phyloP scores from a whole-genome alignment of 2,329 filamentous ascomycete species.

The Moelleriella libera region DNA sequence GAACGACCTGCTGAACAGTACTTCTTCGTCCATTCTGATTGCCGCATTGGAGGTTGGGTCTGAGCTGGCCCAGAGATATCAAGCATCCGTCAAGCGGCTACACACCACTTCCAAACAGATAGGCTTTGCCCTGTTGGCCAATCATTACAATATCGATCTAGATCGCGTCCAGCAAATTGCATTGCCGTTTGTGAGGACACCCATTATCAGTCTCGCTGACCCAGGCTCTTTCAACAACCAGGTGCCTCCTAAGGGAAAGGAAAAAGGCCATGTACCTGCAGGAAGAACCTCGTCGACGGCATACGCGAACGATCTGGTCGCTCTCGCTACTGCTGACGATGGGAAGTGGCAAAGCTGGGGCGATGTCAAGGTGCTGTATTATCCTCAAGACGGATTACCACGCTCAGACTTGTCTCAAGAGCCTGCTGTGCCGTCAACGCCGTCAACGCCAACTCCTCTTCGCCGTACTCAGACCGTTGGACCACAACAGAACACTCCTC shows the following conservation, averaged over 20 bases:
- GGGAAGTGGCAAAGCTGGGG: slow-evolving; percentile 64
- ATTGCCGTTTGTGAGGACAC: slow-evolving; percentile 65
- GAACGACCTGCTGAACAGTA: slow-evolving; percentile 79
- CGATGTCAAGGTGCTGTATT: slow-evolving; percentile 69
- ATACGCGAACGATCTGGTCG: slow-evolving; percentile 73
- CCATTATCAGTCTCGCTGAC: slow-evolving; percentile 36
- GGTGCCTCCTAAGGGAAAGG: slow-evolving; percentile 60
- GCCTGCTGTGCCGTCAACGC: slow-evolving; percentile 28
- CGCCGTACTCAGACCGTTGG: slow-evolving; percentile 50
- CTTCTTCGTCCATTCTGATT: slow-evolving; percentile 64
- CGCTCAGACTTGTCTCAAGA: slow-evolving; percentile 9
- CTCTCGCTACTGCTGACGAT: slow-evolving; percentile 50
- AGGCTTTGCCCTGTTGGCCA: slow-evolving; percentile 60
- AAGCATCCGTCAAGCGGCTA: slow-evolving; percentile 71
- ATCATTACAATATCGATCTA: slow-evolving; percentile 69
- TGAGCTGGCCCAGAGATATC: slow-evolving; percentile 82
- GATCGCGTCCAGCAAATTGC: slow-evolving; percentile 79
- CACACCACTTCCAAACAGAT: slow-evolving; percentile 50
- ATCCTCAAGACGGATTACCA: slow-evolving; percentile 31
- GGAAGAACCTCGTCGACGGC: slow-evolving; percentile 40
- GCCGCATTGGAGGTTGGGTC: slow-evolving; percentile 67
- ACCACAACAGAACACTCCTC: slow-evolving; percentile 27
- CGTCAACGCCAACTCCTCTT: slow-evolving; percentile 61
- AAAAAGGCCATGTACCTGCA: slow-evolving; percentile 37
- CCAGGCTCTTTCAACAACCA: slow-evolving; percentile 37